A percentile compares a stretch with the other conserved stretches of the same genome.
Conservation (phyloP, 768 basidiomycete genomes). For the Termitomyces sp. region DNA sequence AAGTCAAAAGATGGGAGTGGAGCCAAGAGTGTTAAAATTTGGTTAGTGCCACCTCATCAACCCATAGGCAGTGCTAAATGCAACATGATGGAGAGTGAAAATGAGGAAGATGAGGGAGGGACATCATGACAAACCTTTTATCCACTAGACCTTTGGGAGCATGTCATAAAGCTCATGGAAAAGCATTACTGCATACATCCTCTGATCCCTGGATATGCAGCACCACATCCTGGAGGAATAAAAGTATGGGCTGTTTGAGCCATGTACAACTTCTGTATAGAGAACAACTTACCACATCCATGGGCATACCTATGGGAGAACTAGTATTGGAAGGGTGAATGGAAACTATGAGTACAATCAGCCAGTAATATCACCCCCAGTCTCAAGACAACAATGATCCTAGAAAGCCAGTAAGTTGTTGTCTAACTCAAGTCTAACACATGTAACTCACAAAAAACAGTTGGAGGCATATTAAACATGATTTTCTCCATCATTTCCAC, state of each 20-base stretch:
- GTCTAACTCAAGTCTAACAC: too few relatives aligned
- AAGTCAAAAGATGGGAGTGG: not conserved
- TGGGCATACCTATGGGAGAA: constrained; percentile 1
- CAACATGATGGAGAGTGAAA: not conserved
- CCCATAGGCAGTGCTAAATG: not conserved
- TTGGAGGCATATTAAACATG: constrained; percentile 30
- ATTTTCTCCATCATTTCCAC: constrained; percentile 30
- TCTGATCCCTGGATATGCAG: not conserved
- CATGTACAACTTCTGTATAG: not conserved
- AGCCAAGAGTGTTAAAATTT: not conserved
- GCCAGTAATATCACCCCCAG: not conserved
- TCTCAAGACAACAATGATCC: not conserved
- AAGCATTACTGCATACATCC: not conserved
- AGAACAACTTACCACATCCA: not conserved
- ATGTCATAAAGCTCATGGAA: not conserved
- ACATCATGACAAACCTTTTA: not conserved
- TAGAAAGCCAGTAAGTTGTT: constrained; percentile 1
- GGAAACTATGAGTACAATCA: not conserved
- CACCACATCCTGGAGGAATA: not conserved
- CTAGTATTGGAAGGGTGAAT: not conserved
- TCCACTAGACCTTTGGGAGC: not conserved
- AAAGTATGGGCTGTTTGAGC: not conserved
- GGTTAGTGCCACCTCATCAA: not conserved
- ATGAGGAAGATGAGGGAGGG: not conserved
- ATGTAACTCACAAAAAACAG: constrained; percentile 9